Evolutionary conservation across 2,329 filamentous ascomycete species (phyloP).

Genomic region (Fusarium euwallaceae): DNA sequence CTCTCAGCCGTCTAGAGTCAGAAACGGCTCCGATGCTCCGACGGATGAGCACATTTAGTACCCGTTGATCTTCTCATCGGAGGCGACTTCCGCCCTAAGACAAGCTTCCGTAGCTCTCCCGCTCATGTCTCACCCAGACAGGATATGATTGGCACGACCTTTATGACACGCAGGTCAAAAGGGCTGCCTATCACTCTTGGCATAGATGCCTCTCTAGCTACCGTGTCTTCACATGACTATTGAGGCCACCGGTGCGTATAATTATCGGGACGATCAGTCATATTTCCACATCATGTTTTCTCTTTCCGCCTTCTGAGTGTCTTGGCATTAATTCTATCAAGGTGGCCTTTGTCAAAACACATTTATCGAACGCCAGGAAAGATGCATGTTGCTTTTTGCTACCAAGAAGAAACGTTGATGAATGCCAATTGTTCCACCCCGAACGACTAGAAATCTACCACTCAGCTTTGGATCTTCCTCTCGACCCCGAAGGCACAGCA

Average conservation of each 20-base stretch:
- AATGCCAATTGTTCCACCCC: too few relatives aligned
- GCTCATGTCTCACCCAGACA: background rate
- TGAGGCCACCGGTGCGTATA: background rate
- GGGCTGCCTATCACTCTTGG: background rate
- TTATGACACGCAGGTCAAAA: background rate
- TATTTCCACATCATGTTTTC: background rate
- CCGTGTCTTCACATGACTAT: background rate
- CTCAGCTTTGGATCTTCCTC: background rate
- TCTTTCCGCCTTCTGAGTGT: background rate
- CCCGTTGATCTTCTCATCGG: background rate
- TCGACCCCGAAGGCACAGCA: background rate
- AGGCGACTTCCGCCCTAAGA: background rate
- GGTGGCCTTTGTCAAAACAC: background rate
- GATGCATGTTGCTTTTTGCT: too few relatives aligned
- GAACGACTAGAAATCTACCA: background rate
- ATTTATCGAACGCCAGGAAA: too few relatives aligned
- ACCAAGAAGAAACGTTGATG: too few relatives aligned
- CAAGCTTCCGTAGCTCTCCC: background rate
- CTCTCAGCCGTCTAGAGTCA: background rate
- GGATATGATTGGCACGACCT: background rate
- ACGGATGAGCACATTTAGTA: background rate
- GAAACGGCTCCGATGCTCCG: background rate
- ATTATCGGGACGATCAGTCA: background rate
- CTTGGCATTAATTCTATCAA: background rate
- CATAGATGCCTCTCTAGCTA: background rate